A percentile compares a stretch with the other conserved stretches of the same genome.
Evolutionary conservation across 345 rosid genomes (phyloP).

Genomic region (Lagerstroemia speciosa): DNA sequence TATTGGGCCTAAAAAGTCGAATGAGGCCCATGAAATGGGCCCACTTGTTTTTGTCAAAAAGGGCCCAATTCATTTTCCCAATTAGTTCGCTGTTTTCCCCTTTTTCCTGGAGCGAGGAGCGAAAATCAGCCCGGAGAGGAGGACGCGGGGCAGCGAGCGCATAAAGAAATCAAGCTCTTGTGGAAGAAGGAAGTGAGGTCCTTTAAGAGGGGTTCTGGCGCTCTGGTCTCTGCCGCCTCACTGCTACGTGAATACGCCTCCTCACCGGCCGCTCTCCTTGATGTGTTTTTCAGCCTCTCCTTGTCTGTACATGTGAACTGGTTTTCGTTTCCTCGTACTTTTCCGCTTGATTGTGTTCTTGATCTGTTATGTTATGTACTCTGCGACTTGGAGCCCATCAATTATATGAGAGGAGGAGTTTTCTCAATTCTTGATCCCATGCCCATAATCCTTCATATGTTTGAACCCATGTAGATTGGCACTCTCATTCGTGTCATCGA

Average conservation of each 20-base stretch:
- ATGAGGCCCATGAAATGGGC: background rate
- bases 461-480: background rate
- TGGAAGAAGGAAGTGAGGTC: background rate
- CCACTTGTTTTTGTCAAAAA: background rate
- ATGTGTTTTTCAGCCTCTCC: background rate
- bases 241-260: background rate
- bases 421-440: no score
- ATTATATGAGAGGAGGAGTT: no score
- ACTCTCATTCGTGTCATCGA: background rate
- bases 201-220: background rate
- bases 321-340: no score
- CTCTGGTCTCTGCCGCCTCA: background rate
- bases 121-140: background rate
- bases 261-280: background rate
- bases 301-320: background rate
- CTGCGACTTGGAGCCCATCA: no score
- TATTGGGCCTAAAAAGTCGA: background rate
- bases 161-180: background rate
- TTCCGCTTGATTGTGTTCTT: background rate
- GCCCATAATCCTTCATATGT: background rate
- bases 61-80: conserved; percentile 4
- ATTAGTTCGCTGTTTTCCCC: background rate
- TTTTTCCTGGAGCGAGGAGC: background rate
- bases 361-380: background rate
- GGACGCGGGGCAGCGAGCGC: no score